Percentiles rank a stretch among this genome's conserved stretches.
Conservation (phyloP, 176 grass and related monocot species). For the Carex parvula region DNA sequence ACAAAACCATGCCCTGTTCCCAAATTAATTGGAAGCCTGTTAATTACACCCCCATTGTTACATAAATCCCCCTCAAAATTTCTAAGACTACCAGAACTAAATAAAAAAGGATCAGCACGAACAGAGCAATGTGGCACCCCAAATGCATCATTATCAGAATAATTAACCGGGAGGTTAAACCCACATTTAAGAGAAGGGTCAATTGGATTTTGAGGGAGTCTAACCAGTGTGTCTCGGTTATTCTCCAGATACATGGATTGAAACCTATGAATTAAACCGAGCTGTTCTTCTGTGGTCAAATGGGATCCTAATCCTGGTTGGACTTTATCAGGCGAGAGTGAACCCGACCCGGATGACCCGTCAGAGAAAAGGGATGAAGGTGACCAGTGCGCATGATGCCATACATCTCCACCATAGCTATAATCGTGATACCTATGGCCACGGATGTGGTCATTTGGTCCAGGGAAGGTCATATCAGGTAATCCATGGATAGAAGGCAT, state of each 20-base stretch:
- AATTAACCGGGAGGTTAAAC: slow-evolving; percentile 16
- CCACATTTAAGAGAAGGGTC: slow-evolving; percentile 23
- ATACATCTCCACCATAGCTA: slow-evolving; percentile 17
- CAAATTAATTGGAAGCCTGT: background rate
- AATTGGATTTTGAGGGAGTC: background rate
- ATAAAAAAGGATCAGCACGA: slow-evolving; percentile 11
- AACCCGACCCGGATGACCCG: slow-evolving; percentile 1
- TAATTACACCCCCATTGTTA: slow-evolving; percentile 3
- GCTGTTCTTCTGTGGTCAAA: slow-evolving; percentile 20
- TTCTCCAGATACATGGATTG: slow-evolving; percentile 20
- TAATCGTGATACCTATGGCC: slow-evolving; percentile 27
- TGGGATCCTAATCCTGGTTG: slow-evolving; percentile 14
- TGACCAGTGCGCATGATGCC: slow-evolving; percentile 7
- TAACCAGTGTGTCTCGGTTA: background rate
- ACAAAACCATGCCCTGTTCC: background rate
- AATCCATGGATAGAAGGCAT: slow-evolving; percentile 5
- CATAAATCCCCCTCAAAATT: background rate
- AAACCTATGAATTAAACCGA: slow-evolving; percentile 19
- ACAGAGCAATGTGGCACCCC: slow-evolving; percentile 6
- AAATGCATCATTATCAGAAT: slow-evolving; percentile 18
- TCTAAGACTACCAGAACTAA: slow-evolving; percentile 11
- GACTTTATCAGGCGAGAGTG: background rate
- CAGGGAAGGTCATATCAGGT: background rate
- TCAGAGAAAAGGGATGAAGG: slow-evolving; percentile 22
- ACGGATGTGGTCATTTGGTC: background rate